Evolutionary conservation across 2,329 filamentous ascomycete species (phyloP), one percentile per base, ranked within the genome.

Genomic region (Colletotrichum magnum): DNA sequence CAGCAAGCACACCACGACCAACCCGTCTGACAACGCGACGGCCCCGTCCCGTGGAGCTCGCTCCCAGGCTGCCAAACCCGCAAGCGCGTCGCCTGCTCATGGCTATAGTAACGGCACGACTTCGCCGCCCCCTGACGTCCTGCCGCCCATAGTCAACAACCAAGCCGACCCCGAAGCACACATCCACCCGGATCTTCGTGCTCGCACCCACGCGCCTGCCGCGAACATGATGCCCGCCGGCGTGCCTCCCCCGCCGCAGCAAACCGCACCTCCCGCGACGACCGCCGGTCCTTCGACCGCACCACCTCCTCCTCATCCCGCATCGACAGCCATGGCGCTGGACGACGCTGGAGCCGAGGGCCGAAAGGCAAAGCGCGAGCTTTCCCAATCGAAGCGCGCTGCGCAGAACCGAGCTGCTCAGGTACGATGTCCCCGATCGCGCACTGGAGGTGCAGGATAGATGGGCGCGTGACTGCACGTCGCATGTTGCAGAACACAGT

Each of bases 321-420:
- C 67, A 41, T n/a, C 69, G 64, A 47, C 73, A 69, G 36, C 74
- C 4, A 69, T 71, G 18, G 76, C 77, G 45, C 73, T 78, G n/a
- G 77, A 75, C 26, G 81, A 83, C 32, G 75, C 78, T 15, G 72
- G 73, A 5, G 73, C 83, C 73, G 82, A 93, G 72, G 88, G 90
- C 72, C 87, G 91, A 59, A 95, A 96, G 81, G 91, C 91, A 13
- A 97, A 97, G 81, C 89, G 96, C 62, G 95, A 98, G 82, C 84
- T 99, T 70, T 98, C 95, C 28, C 96, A 95, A 52, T 97, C 94
- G 45, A 99, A 98, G 84, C 92, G 96, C 73, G 96, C 96, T 32
- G 96, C 96, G 10, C 96, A 99, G 79, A 99, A 99, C 78, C 88
- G 96, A 79, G 96, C 95, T 75, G 96, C 96, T 62, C 96, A 99